Evolutionary conservation across 75 land plant species (phyloP).

Genomic region (Cunninghamia lanceolata): DNA sequence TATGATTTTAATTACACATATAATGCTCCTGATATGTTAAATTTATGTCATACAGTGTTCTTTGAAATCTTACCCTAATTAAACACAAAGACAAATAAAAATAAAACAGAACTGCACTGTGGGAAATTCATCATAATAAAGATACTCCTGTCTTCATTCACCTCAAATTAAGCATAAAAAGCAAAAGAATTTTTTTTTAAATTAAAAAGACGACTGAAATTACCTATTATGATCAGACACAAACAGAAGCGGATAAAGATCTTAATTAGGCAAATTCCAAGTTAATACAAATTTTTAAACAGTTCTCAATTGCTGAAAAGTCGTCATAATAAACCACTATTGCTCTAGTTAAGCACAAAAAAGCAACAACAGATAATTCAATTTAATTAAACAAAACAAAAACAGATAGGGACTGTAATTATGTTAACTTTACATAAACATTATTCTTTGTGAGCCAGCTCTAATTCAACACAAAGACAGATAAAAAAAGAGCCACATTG

Average conservation of each 20-base stretch:
- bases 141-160: not conserved
- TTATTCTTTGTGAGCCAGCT: not conserved
- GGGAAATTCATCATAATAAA: not conserved
- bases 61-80: not conserved
- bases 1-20: too few relatives aligned
- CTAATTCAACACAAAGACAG: not conserved
- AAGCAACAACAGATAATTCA: not conserved
- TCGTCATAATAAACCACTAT: too few relatives aligned
- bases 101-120: not conserved
- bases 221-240: not conserved
- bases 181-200: too few relatives aligned
- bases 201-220: not conserved
- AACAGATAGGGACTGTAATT: not conserved
- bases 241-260: not conserved
- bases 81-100: not conserved
- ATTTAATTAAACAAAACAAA: too few relatives aligned
- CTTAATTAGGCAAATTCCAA: too few relatives aligned
- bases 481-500: not conserved
- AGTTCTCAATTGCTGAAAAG: too few relatives aligned
- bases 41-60: not conserved
- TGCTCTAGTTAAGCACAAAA: not conserved
- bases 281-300: too few relatives aligned
- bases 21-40: too few relatives aligned
- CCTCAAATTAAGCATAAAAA: not conserved
- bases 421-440: not conserved